Evolutionary conservation across 306 rosid genomes (phyloP), one percentile per base, ranked within the genome.

Genomic region (Quercus gilva): DNA sequence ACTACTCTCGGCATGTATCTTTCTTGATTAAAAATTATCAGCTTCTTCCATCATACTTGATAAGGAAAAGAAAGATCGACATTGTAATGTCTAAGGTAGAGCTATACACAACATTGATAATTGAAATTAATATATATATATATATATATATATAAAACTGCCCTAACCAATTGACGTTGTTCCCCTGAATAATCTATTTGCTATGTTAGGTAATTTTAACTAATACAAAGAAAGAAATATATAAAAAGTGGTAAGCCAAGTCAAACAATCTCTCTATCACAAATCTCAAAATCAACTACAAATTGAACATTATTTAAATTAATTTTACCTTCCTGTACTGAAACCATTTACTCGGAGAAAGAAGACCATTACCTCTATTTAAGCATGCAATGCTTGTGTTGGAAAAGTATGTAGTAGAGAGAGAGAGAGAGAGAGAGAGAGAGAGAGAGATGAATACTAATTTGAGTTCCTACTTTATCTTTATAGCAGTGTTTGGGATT

Each of bases 381-480:
- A 58, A 58, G 64, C 31, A 58, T 20, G 63, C 64, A 58, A 58
- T 8, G 14, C 9, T 6, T 56, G 26, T 56, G 61, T n/a, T 45
- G 4, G 11, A 1, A 45, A 45, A 11, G 4, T 56, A 45, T 2
- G 52, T n/a, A 56, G 25, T 17, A 6, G 6, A 56, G 60, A 6
- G n/a, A 8, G 11, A 57, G 4, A 57, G 5, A 57, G 26, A 25
- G 26, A 25, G 26, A 25, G 26, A 25, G 26, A 25, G 1, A 25
- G 26, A 25, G 64, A 20, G 29, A 20, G 64, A 58, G 28, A 58
- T 58, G 64, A 58, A 58, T 20, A 10, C 29, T 21, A 58, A 25
- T 58, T 58, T 58, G 64, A 58, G 31, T 21, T 57, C 73, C 70
- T 70, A 69, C 43, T 76, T 75, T 9, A 31, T 28, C 64, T 76